Conservation (phyloP, 148 eudicot species). For the Rhododendron vialii region DNA sequence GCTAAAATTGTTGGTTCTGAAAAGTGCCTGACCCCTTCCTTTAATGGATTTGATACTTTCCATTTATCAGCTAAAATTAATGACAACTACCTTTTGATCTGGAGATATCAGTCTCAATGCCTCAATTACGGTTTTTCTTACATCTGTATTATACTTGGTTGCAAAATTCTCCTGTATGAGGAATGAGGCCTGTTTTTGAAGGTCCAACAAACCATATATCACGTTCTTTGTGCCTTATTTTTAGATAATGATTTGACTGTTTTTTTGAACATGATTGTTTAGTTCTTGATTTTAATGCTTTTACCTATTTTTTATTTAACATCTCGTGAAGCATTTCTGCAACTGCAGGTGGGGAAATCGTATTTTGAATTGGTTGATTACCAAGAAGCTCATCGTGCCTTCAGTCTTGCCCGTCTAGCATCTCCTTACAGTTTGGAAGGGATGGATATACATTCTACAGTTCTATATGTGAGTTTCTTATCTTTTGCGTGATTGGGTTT, state of each 20-base stretch:
- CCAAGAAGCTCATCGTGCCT: constrained; percentile 91
- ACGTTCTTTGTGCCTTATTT: not conserved
- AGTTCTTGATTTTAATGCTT: constrained; percentile 3
- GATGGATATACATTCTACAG: constrained; percentile 94
- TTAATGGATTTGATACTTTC: not conserved
- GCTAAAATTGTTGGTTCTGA: not conserved
- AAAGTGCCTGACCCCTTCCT: not conserved
- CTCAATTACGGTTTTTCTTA: not conserved
- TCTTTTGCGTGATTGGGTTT: not conserved
- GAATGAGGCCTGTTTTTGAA: not conserved
- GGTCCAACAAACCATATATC: not conserved
- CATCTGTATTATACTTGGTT: not conserved
- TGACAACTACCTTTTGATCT: not conserved
- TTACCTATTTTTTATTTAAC: not conserved
- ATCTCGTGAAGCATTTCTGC: not conserved
- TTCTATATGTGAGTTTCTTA: constrained; percentile 70
- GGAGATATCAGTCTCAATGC: not conserved
- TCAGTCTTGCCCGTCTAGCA: constrained; percentile 77
- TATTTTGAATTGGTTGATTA: constrained; percentile 90
- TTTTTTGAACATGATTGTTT: not conserved
- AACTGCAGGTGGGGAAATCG: constrained; percentile 81
- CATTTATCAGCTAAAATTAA: not conserved
- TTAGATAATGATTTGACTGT: not conserved
- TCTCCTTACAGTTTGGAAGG: constrained; percentile 95
- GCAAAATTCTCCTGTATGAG: not conserved